Evolutionary conservation across 2,329 filamentous ascomycete species (phyloP).

Genomic region (Thielaviopsis euricoi): DNA sequence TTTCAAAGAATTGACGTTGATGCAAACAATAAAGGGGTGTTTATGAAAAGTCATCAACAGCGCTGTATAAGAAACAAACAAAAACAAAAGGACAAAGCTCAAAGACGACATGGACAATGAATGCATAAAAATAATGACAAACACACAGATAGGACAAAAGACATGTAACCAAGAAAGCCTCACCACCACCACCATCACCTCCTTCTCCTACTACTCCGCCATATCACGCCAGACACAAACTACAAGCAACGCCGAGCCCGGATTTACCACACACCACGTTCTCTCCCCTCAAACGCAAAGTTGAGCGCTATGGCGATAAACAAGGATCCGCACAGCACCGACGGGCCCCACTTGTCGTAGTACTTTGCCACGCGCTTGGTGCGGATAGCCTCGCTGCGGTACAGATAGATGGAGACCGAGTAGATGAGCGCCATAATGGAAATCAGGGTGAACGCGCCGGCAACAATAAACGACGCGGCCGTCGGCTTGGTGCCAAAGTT

Average conservation of each 20-base stretch:
- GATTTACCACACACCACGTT: conserved; percentile 38
- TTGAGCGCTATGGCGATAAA: conserved; percentile 62
- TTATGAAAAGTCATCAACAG: too few species aligned
- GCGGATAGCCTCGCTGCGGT: conserved; percentile 73
- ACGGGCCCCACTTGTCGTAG: conserved; percentile 81
- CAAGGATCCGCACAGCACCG: conserved; percentile 54
- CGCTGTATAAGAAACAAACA: too few species aligned
- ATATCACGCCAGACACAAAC: too few species aligned
- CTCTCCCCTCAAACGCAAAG: conserved; percentile 60
- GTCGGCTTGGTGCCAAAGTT: conserved; percentile 55
- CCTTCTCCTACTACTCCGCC: too few species aligned
- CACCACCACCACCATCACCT: not conserved
- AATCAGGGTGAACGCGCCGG: conserved; percentile 67
- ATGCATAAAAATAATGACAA: not conserved
- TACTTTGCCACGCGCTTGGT: conserved; percentile 73
- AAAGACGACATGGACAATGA: conserved; percentile 1
- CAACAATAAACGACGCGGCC: conserved; percentile 45
- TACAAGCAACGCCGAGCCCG: too few species aligned
- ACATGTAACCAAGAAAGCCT: not conserved
- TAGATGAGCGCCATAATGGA: conserved; percentile 69
- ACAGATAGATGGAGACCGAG: conserved; percentile 68
- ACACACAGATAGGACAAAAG: too few species aligned
- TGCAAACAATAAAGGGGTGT: too few species aligned
- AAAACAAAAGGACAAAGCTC: too few species aligned
- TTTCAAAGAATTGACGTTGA: not conserved